Percentiles rank a stretch among this genome's conserved stretches.
These are phyloP conservation scores for Russula dissimulans DNA, from an alignment of 768 basidiomycete genomes.

Conservation along the genomic window DNA sequence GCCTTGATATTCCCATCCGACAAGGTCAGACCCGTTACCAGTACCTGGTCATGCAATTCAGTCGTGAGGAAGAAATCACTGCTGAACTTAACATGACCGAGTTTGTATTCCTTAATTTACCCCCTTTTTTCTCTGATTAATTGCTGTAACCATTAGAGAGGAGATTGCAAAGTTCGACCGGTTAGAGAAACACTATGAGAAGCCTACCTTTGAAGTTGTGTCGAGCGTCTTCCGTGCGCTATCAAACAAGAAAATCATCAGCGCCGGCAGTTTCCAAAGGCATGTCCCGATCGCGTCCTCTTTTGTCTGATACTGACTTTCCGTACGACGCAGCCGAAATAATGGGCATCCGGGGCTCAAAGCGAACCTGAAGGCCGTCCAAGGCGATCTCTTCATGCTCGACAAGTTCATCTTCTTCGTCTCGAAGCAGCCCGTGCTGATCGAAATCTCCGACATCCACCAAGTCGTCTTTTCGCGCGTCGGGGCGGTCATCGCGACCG, in stretches of 20 bases:
- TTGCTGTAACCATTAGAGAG: conserved; percentile 38
- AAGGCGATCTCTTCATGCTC: conserved; percentile 95
- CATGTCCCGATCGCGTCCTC: conserved; percentile 24
- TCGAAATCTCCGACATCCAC: conserved; percentile 84
- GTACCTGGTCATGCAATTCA: conserved; percentile 96
- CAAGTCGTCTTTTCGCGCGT: conserved; percentile 91
- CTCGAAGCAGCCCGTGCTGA: conserved; percentile 86
- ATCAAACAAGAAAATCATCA: conserved; percentile 84
- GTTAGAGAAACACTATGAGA: conserved; percentile 89
- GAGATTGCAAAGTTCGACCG: conserved; percentile 71
- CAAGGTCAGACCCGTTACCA: conserved; percentile 98
- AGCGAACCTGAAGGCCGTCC: conserved; percentile 92
- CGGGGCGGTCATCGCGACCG: conserved; percentile 76
- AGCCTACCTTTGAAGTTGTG: conserved; percentile 91
- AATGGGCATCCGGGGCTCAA: conserved; percentile 93
- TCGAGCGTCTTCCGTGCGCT: conserved; percentile 89
- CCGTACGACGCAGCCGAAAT: conserved; percentile 47
- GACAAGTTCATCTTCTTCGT: conserved; percentile 98
- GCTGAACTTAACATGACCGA: conserved; percentile 90
- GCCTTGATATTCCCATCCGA: conserved; percentile 85
- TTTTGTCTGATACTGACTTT: conserved; percentile 4
- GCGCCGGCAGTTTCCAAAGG: conserved; percentile 82
- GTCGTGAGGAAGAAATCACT: conserved; percentile 93
- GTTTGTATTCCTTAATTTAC: conserved; percentile 37
- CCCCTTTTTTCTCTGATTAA: conserved; percentile 2